These are phyloP conservation scores for Oenanthe sinensis DNA, from an alignment of 129 eudicot genomes.

Conservation along the genomic window DNA sequence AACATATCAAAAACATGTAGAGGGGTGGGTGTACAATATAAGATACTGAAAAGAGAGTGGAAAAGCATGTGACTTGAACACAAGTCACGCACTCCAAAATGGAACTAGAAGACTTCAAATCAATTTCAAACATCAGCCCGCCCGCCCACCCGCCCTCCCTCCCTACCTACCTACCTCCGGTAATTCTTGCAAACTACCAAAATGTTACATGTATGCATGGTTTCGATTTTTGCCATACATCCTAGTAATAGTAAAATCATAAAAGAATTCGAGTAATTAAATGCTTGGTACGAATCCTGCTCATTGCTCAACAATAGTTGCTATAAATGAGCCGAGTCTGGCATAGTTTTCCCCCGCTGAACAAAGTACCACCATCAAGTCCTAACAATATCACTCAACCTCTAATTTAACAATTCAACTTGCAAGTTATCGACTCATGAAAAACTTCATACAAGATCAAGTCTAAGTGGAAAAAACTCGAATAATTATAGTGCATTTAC, in stretches of 20 bases:
- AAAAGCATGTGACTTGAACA: background rate
- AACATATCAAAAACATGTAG: background rate
- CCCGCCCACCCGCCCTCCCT: background rate
- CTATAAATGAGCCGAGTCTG: background rate
- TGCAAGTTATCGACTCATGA: background rate
- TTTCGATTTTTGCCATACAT: background rate
- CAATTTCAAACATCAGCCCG: background rate
- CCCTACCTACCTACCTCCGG: too few species aligned
- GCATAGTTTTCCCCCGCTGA: background rate
- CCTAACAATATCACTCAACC: background rate
- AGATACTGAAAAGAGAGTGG: background rate
- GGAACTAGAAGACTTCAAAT: background rate
- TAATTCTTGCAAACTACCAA: background rate
- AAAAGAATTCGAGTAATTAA: background rate
- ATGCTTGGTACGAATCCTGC: background rate
- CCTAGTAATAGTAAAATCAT: background rate
- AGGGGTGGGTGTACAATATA: background rate
- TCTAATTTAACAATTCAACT: background rate
- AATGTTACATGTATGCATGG: background rate
- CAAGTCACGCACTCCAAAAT: background rate
- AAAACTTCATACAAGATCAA: background rate
- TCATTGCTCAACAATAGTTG: background rate
- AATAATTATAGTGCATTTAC: background rate
- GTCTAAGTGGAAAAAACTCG: background rate
- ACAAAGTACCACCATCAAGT: background rate